Evolutionary conservation across 2,329 filamentous ascomycete species (phyloP).

Genomic region (Davidsoniella neocaledoniae): DNA sequence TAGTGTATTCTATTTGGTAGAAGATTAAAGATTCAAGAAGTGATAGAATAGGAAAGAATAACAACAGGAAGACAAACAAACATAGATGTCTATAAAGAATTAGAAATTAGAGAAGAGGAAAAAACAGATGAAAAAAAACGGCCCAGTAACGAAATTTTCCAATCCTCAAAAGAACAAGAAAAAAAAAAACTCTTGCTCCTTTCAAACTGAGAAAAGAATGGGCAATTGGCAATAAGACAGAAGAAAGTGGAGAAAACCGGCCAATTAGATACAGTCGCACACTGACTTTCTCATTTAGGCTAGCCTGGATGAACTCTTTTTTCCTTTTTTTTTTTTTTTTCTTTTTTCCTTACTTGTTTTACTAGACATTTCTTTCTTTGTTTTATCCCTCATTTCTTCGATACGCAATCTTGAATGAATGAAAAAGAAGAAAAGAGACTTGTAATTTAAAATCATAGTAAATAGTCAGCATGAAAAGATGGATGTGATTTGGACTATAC

Average conservation of each 20-base stretch:
- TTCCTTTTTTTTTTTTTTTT: background rate
- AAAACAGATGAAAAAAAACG: background rate
- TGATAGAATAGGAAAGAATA: background rate
- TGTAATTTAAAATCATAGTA: no score
- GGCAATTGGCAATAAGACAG: background rate
- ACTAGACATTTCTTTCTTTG: no score
- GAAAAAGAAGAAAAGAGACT: no score
- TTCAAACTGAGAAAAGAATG: conserved; percentile 6
- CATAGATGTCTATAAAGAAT: background rate
- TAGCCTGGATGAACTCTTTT: background rate
- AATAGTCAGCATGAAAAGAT: no score
- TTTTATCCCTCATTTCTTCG: no score
- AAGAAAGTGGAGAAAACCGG: conserved; percentile 1
- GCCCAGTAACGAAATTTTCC: background rate
- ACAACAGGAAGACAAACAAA: background rate
- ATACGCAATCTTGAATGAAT: no score
- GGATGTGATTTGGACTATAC: no score
- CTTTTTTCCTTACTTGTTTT: no score
- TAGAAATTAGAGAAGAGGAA: background rate
- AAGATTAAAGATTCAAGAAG: background rate
- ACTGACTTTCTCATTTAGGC: background rate
- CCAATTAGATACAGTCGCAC: conserved; percentile 10
- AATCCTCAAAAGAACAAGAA: background rate
- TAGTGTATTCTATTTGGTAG: background rate
- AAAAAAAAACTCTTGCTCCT: conserved; percentile 2